A percentile compares a stretch with the other conserved stretches of the same genome.
Conservation (phyloP, 371 early-diverging fungal species). For the Syncephalastrum sp. region DNA sequence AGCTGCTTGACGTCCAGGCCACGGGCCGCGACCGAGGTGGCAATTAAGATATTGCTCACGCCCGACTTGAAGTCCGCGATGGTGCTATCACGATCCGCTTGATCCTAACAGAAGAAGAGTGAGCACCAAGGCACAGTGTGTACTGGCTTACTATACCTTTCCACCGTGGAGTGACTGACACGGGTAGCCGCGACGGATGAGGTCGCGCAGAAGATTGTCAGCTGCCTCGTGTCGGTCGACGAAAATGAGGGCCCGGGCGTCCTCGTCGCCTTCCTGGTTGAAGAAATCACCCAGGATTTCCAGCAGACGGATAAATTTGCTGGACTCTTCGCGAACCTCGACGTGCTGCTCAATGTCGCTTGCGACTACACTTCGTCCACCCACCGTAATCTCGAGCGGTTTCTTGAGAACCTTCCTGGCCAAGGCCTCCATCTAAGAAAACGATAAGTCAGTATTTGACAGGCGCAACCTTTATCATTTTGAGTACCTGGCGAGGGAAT, state of each 20-base stretch:
- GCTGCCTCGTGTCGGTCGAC: conserved; percentile 96
- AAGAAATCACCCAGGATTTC: conserved; percentile 85
- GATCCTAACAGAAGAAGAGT: conserved; percentile 56
- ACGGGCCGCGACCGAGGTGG: conserved; percentile 99
- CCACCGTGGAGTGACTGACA: conserved; percentile 95
- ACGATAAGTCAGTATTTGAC: not conserved
- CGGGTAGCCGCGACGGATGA: conserved; percentile 87
- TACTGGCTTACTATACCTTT: conserved; percentile 51
- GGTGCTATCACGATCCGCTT: conserved; percentile 92
- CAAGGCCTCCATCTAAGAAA: conserved; percentile 86
- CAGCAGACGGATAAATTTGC: conserved; percentile 86
- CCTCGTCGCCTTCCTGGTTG: conserved; percentile 56
- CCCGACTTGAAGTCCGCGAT: conserved; percentile 93
- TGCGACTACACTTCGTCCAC: conserved; percentile 88
- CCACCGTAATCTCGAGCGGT: conserved; percentile 94
- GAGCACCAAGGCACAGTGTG: not conserved
- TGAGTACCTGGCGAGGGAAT: conserved; percentile 82
- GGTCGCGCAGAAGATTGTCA: conserved; percentile 82
- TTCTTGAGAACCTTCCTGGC: conserved; percentile 89
- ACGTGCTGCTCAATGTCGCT: conserved; percentile 90
- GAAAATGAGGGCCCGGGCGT: conserved; percentile 82
- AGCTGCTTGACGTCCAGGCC: conserved; percentile 98
- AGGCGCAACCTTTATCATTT: not conserved
- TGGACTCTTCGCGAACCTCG: conserved; percentile 81
- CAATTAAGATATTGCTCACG: conserved; percentile 87